A percentile compares a stretch with the other conserved stretches of the same genome.
phyloP scores from a whole-genome alignment of 179 eudicot species.

The Actinidia arguta region DNA sequence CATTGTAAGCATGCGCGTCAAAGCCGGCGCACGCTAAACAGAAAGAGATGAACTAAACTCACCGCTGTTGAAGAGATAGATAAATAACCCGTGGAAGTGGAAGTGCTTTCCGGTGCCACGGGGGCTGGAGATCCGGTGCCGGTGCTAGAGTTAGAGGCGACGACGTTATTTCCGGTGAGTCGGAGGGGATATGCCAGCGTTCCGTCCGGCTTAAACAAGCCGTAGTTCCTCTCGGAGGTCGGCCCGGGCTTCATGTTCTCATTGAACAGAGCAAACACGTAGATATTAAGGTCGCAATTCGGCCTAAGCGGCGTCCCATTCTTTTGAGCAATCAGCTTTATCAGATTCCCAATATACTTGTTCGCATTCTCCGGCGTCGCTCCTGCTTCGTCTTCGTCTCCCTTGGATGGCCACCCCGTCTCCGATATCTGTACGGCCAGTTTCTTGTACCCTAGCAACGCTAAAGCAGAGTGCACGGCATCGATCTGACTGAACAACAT shows the following conservation, averaged over 20 bases:
- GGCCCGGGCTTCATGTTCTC: conserved; percentile 93
- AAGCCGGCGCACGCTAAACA: too few species aligned
- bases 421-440: conserved; percentile 80
- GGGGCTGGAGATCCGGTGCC: too few species aligned
- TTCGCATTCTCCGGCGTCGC: conserved; percentile 71
- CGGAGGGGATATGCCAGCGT: conserved; percentile 77
- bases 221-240: conserved; percentile 81
- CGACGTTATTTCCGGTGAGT: too few species aligned
- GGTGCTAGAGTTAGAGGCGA: too few species aligned
- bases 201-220: conserved; percentile 71
- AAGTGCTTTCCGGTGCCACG: too few species aligned
- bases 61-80: too few species aligned
- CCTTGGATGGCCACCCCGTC: conserved; percentile 88
- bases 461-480: conserved; percentile 61
- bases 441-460: conserved; percentile 55
- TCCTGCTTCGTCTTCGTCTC: conserved; percentile 63
- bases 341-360: conserved; percentile 59
- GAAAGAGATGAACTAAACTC: too few species aligned
- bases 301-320: conserved; percentile 87
- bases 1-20: too few species aligned
- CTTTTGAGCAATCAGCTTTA: conserved; percentile 50
- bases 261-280: conserved; percentile 79
- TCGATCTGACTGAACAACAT: conserved; percentile 90
- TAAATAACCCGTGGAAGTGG: too few species aligned
- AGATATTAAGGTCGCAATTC: conserved; percentile 55